Percentiles rank a stretch among this genome's conserved stretches.
Conservation (phyloP, 2,329 filamentous ascomycete genomes). For the Venturia pyrina region DNA sequence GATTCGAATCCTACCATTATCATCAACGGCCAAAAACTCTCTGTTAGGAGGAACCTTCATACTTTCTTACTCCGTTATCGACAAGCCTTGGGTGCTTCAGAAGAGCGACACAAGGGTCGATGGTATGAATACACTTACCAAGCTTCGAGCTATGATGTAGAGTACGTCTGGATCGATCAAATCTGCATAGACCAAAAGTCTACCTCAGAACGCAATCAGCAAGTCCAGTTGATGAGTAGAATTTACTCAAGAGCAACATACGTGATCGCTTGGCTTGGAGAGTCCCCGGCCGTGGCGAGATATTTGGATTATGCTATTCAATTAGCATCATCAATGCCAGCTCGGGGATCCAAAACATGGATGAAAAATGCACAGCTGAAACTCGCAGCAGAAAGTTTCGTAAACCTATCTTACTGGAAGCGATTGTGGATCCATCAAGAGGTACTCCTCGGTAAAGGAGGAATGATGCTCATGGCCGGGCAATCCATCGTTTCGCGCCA, state of each 20-base stretch:
- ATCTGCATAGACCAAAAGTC: slow-evolving; percentile 2
- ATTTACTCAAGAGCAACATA: not conserved
- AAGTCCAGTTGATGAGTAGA: not conserved
- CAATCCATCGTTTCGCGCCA: not conserved
- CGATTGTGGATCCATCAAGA: slow-evolving; percentile 5
- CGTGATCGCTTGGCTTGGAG: not conserved
- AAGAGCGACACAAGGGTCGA: not conserved
- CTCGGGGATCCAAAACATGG: not conserved
- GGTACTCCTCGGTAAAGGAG: not conserved
- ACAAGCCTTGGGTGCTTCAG: not conserved
- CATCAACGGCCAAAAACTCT: not conserved
- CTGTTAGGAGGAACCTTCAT: not conserved
- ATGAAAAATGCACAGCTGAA: not conserved
- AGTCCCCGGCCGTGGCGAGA: not conserved
- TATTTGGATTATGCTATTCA: not conserved
- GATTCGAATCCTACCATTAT: not conserved
- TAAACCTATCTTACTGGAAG: not conserved
- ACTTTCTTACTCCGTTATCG: not conserved
- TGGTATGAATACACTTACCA: not conserved
- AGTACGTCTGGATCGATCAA: slow-evolving; percentile 1
- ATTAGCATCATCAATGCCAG: not conserved
- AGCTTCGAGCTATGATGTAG: not conserved
- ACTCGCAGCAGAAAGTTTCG: not conserved
- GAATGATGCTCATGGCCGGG: not conserved
- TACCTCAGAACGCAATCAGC: not conserved